phyloP scores from a whole-genome alignment of 257 asterid genomes.

The Echites panduratus region DNA sequence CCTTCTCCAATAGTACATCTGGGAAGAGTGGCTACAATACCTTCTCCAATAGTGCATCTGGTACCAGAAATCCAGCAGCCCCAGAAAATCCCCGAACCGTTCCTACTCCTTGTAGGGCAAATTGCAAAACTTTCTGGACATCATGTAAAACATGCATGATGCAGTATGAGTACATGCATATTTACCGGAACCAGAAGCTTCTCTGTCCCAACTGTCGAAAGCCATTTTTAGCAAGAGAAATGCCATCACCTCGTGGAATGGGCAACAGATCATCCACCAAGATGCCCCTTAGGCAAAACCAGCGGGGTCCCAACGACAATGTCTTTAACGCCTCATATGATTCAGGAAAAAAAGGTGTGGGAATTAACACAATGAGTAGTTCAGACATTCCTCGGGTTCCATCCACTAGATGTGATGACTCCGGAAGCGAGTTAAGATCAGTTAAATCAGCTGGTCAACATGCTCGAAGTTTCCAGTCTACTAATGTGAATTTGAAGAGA shows the following conservation, averaged over 20 bases:
- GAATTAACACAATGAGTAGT: background rate
- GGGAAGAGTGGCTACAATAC: background rate
- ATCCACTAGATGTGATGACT: conserved; percentile 13
- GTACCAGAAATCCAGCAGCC: background rate
- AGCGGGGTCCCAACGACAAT: conserved; percentile 10
- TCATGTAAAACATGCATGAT: conserved; percentile 39
- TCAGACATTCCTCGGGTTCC: conserved; percentile 10
- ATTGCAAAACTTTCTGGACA: conserved; percentile 51
- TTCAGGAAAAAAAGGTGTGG: conserved; percentile 17
- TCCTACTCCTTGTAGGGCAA: conserved; percentile 20
- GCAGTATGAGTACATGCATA: conserved; percentile 27
- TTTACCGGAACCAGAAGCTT: conserved; percentile 37
- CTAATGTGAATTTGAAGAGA: conserved; percentile 23
- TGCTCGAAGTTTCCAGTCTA: conserved; percentile 16
- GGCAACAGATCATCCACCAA: conserved; percentile 5
- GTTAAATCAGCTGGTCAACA: conserved; percentile 15
- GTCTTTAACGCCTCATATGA: conserved; percentile 12
- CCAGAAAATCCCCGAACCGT: conserved; percentile 16
- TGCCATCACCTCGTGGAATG: conserved; percentile 30
- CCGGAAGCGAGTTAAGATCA: conserved; percentile 14
- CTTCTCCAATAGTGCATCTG: conserved; percentile 3
- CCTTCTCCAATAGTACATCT: conserved; percentile 4
- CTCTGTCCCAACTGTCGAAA: conserved; percentile 37
- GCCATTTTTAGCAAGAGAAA: conserved; percentile 45
- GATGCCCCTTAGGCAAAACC: conserved; percentile 18